A percentile compares a stretch with the other conserved stretches of the same genome.
Evolutionary conservation across 2,329 filamentous ascomycete genomes (phyloP).

Genomic region (Ophiocordyceps unilateralis): DNA sequence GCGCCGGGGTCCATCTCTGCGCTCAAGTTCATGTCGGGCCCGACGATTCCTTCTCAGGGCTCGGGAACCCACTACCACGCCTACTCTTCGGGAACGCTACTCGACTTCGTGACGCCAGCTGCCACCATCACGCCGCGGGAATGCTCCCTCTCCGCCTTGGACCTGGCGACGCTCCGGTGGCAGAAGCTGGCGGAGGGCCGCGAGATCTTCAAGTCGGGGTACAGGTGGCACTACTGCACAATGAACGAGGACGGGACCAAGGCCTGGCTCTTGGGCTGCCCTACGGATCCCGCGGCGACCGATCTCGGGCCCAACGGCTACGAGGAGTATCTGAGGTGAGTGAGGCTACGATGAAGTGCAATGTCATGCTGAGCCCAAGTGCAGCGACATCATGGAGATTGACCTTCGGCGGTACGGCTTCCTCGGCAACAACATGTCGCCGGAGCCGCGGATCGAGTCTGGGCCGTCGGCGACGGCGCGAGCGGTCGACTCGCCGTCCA

Average conservation of each 20-base stretch:
- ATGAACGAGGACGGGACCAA: constrained; percentile 92
- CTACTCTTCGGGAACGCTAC: constrained; percentile 78
- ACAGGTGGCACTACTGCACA: constrained; percentile 95
- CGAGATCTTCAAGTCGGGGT: constrained; percentile 82
- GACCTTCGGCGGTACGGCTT: constrained; percentile 86
- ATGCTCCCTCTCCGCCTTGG: constrained; percentile 78
- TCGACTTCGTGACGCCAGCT: constrained; percentile 88
- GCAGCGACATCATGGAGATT: constrained; percentile 74
- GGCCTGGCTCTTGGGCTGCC: constrained; percentile 90
- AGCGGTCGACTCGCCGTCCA: constrained; percentile 35
- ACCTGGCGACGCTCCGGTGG: constrained; percentile 78
- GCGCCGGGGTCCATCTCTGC: constrained; percentile 82
- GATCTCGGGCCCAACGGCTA: constrained; percentile 53
- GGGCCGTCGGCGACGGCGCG: constrained; percentile 30
- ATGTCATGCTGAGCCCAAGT: neutral
- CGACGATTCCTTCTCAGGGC: constrained; percentile 72
- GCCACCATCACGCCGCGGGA: constrained; percentile 74
- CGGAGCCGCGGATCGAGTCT: constrained; percentile 33
- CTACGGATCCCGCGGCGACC: constrained; percentile 49
- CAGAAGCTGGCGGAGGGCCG: constrained; percentile 87
- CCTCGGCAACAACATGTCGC: constrained; percentile 56
- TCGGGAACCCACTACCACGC: constrained; percentile 91
- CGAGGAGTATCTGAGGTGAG: constrained; percentile 66
- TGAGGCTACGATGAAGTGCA: neutral
- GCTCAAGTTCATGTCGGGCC: constrained; percentile 67